Percentiles rank a stretch among this genome's conserved stretches.
Conservation (phyloP, 2,329 filamentous ascomycete species). For the Cadophora malorum region DNA sequence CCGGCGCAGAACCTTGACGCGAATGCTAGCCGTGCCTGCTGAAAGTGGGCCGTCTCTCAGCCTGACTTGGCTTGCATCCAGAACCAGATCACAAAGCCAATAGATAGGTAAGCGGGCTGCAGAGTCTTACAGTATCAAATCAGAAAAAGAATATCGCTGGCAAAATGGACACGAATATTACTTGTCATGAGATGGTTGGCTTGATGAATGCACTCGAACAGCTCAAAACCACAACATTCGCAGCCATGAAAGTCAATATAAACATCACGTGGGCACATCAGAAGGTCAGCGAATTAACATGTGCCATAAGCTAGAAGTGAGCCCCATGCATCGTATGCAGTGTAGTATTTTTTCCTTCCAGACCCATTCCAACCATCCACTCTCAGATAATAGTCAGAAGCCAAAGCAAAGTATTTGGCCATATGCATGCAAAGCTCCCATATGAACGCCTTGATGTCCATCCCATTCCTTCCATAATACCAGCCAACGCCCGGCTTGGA, state of each 20-base stretch:
- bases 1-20: constrained; percentile 22
- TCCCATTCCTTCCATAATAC: constrained; percentile 22
- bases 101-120: constrained; percentile 14
- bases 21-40: constrained; percentile 19
- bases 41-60: neutral
- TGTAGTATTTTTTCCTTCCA: neutral
- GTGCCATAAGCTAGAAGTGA: neutral
- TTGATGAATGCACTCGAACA: neutral
- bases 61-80: neutral
- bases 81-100: constrained; percentile 6
- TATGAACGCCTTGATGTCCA: constrained; percentile 22
- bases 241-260: neutral
- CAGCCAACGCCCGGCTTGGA: constrained; percentile 24
- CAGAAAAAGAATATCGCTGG: neutral
- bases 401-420: neutral
- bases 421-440: neutral
- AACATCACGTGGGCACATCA: constrained; percentile 5
- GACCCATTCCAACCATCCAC: neutral
- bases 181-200: constrained; percentile 9
- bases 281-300: neutral
- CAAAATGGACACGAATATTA: constrained; percentile 1
- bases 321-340: neutral
- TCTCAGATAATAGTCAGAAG: constrained; percentile 1
- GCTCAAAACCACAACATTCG: neutral
- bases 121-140: neutral